Conservation (phyloP, 2,329 filamentous ascomycete species). For the Conoideocrella luteorostrata region DNA sequence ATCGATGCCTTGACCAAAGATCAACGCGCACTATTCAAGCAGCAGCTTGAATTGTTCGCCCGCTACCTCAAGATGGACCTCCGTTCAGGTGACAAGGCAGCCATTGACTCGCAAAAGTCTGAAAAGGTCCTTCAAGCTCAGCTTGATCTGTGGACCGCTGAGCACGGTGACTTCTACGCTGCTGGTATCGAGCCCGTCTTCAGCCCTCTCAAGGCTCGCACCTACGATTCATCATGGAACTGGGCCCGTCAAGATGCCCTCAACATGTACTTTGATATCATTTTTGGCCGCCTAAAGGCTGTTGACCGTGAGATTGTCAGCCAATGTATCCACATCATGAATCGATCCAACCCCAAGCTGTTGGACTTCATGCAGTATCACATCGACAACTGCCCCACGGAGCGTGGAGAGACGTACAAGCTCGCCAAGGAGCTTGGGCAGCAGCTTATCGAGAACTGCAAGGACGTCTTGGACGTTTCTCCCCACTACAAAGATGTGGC, state of each 20-base stretch:
- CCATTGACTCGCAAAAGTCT: conserved; percentile 76
- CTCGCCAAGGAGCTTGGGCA: conserved; percentile 92
- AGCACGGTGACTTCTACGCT: conserved; percentile 96
- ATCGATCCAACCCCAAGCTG: conserved; percentile 90
- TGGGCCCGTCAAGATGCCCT: conserved; percentile 97
- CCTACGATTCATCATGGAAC: conserved; percentile 98
- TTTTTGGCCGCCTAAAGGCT: conserved; percentile 87
- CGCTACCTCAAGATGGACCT: conserved; percentile 97
- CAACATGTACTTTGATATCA: conserved; percentile 98
- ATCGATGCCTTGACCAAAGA: conserved; percentile 97
- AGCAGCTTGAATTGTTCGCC: conserved; percentile 91
- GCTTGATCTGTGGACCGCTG: conserved; percentile 87
- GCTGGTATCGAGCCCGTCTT: conserved; percentile 91
- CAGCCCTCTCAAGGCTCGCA: conserved; percentile 84
- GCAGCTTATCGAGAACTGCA: conserved; percentile 96
- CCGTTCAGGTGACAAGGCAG: conserved; percentile 91
- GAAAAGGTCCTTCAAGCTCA: conserved; percentile 85
- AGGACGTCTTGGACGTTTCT: conserved; percentile 74
- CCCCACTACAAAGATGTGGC: conserved; percentile 96
- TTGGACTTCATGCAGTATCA: conserved; percentile 99
- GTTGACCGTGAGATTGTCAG: conserved; percentile 98
- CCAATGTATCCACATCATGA: conserved; percentile 98
- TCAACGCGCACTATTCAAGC: conserved; percentile 92
- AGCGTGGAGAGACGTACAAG: conserved; percentile 94
- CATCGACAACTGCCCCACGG: conserved; percentile 96